Percentiles rank a stretch among this genome's conserved stretches.
Conservation (phyloP, 1,284 basidiomycete genomes). For the Meripilus lineatus region DNA sequence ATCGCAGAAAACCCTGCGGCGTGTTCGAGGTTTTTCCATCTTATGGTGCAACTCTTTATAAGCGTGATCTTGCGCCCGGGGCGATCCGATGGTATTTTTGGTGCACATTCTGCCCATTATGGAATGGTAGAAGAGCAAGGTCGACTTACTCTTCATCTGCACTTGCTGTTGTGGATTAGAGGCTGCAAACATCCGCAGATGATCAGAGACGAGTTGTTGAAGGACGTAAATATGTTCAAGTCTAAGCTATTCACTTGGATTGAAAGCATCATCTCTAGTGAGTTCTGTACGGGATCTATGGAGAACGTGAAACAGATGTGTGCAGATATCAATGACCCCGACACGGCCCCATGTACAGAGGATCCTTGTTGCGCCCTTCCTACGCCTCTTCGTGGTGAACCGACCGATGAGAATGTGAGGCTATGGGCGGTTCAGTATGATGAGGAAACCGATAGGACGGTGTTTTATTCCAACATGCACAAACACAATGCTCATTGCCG, state of each 20-base stretch:
- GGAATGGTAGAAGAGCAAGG: slow-evolving; percentile 35
- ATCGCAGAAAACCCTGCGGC: slow-evolving; percentile 30
- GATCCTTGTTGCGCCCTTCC: too few relatives aligned
- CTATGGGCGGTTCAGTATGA: slow-evolving; percentile 3
- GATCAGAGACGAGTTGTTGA: too few relatives aligned
- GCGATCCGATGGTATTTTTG: slow-evolving; percentile 23
- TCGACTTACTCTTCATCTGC: too few relatives aligned
- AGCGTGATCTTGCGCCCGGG: slow-evolving; percentile 26
- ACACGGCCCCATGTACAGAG: too few relatives aligned
- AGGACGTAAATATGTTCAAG: too few relatives aligned
- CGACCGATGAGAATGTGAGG: too few relatives aligned
- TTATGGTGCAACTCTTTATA: slow-evolving; percentile 23
- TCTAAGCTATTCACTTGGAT: too few relatives aligned
- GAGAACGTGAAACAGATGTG: too few relatives aligned
- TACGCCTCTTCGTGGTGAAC: too few relatives aligned
- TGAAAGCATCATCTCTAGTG: too few relatives aligned
- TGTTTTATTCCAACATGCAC: slow-evolving; percentile 13
- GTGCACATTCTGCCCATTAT: slow-evolving; percentile 28
- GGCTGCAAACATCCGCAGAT: slow-evolving; percentile 8
- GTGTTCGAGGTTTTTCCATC: slow-evolving; percentile 10
- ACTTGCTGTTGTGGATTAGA: slow-evolving; percentile 24
- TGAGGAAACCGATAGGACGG: slow-evolving; percentile 9
- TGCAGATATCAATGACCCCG: too few relatives aligned
- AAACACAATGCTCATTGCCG: slow-evolving; percentile 7
- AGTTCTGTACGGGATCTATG: too few relatives aligned